Base-by-base conservation (phyloP, 2,329 filamentous ascomycete species). In the Phyllosticta paracitricarpa region DNA sequence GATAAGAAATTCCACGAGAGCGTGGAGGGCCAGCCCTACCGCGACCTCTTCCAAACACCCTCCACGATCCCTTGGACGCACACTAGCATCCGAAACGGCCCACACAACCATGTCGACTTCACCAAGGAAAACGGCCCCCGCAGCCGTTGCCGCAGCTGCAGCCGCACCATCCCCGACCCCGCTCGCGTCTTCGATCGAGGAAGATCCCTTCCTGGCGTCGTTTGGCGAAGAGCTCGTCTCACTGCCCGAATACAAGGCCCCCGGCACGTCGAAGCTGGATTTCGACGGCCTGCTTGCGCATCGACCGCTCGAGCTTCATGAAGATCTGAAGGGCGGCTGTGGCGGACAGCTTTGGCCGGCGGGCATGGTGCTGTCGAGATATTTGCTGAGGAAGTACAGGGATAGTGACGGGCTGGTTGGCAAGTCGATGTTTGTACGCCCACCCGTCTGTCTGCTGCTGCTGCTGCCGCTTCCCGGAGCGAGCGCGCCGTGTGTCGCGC, bases 321-420 rank as follows among this genome's bases (percentile, higher is more conserved):
- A 97, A 73, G 92, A 97, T 74, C 82, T 96, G 56, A 84, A 84
- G 62, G 84, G 89, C 65, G 94, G 94, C 63, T 97, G 94, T 73
- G 94, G 94, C 56, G 94, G 94, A 2, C 89, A 95, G 75, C 82
- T 95, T 10, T 97, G 94, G 94, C 93, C 92, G 2, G 93, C 93
- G 0, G 94, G 94, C 10, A 89, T 96, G 85, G 84, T 94, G 17
- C 79, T 99, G 59, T 84, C 89, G 22, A 90, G 88, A 74, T 95
- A 97, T 72, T 83, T 97, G 81, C 80, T 97, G 63, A 83, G 87
- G 58, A 86, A 86, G 70, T 88, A 82, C n/a, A 77, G 83, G 66
- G 33, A 17, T 12, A 12, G 33, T 12, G 54, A 17, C 8, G 54
- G 54, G 22, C 73, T 96, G 65, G 75, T 74, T 62, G 78, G 82